These are phyloP conservation scores for Xerophyta viscosa DNA, from an alignment of 106 monocot genomes.

Conservation along the genomic window DNA sequence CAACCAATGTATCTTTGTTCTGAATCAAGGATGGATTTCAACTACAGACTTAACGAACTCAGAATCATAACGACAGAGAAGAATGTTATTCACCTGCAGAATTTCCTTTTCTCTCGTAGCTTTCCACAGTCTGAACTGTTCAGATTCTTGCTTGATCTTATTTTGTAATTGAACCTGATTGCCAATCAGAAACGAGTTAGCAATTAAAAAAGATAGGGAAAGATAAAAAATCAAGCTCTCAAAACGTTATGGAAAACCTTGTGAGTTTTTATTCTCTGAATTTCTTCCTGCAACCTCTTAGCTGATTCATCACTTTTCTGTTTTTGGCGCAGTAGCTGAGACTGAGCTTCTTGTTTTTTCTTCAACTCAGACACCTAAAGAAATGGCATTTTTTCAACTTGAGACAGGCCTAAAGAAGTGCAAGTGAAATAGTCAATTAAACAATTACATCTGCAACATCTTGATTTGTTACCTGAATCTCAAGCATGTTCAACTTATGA, in stretches of 20 bases:
- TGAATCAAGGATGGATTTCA: no score
- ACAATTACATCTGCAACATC: not conserved
- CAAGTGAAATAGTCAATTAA: no score
- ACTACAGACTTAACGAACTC: no score
- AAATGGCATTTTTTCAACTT: not conserved
- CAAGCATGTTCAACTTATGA: conserved; percentile 82
- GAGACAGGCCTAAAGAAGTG: not conserved
- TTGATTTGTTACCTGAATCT: conserved; percentile 57
- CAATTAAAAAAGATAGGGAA: not conserved
- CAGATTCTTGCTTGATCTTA: conserved; percentile 96
- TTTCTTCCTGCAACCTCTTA: conserved; percentile 83
- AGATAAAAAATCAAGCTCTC: not conserved
- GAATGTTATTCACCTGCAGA: conserved; percentile 48
- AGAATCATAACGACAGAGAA: not conserved
- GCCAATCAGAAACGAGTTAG: not conserved
- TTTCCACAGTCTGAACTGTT: conserved; percentile 92
- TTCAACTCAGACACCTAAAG: conserved; percentile 85
- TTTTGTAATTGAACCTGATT: conserved; percentile 91
- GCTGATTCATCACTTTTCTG: conserved; percentile 96
- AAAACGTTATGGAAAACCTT: conserved; percentile 44
- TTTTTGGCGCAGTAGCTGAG: conserved; percentile 87
- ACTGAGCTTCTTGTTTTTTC: conserved; percentile 90
- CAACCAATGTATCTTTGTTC: no score
- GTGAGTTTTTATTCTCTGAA: conserved; percentile 86
- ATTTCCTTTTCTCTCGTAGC: conserved; percentile 94